phyloP scores from a whole-genome alignment of 2,329 filamentous ascomycete species.

The Penicillium sclerotiorum region DNA sequence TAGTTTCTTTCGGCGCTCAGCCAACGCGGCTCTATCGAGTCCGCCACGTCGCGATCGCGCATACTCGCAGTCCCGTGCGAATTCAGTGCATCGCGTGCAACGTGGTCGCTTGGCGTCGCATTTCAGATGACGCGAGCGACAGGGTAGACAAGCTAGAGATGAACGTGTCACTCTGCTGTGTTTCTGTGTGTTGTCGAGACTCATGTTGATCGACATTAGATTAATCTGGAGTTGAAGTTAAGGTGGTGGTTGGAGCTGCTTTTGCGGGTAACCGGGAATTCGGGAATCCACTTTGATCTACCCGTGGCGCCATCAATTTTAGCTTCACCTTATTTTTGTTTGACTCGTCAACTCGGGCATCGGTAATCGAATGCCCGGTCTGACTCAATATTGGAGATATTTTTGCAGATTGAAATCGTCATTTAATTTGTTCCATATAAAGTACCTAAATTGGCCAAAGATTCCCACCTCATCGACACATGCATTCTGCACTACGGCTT shows the following conservation, averaged over 20 bases:
- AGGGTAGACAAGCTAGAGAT: slow-evolving; percentile 34
- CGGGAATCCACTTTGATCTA: background rate
- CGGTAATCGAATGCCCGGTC: no score
- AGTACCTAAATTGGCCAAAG: no score
- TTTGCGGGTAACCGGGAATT: background rate
- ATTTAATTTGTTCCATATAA: no score
- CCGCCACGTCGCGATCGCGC: slow-evolving; percentile 52
- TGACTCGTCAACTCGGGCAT: background rate
- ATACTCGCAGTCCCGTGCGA: slow-evolving; percentile 52
- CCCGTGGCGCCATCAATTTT: background rate
- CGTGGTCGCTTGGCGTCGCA: slow-evolving; percentile 50
- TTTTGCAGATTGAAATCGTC: no score
- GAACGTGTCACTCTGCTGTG: slow-evolving; percentile 19
- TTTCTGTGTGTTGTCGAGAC: background rate
- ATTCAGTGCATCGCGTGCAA: slow-evolving; percentile 46
- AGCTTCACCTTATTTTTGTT: background rate
- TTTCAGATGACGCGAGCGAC: slow-evolving; percentile 47
- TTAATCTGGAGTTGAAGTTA: background rate
- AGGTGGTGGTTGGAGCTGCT: no score
- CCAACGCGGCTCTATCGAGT: slow-evolving; percentile 25
- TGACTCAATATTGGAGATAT: no score
- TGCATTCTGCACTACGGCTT: no score
- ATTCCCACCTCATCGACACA: no score
- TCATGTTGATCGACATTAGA: background rate
- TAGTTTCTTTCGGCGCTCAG: slow-evolving; percentile 24